Evolutionary conservation across 345 rosid species (phyloP), one percentile per base, ranked within the genome.

Genomic region (Eucalyptus coolabah): DNA sequence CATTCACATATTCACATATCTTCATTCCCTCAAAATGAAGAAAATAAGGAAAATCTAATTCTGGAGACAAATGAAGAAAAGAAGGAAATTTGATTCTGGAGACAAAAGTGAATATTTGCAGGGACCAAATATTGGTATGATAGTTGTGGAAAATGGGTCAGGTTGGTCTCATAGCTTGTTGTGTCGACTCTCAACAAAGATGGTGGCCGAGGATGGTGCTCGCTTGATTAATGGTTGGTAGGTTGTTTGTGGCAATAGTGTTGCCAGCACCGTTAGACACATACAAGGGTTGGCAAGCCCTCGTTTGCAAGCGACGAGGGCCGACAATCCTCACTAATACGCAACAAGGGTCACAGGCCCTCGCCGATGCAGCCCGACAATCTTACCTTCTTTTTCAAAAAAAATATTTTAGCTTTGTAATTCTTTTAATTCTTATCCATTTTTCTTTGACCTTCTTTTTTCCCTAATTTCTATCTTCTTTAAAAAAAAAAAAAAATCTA

Each of bases 341-440:
- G 12, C 80, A 67, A 67, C 23, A 23, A 32, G 23, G 23, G 12
- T 32, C 21, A 0, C 1, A 8, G 6, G 23, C 40, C 40, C 40
- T 8, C 40, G 2, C 80, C 4, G 23, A 67, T 10, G 80, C 23
- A 32, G 2, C 21, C 6, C 1, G 0, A 2, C 18, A 0, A 2
- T 9, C 77, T 16, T 67, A n/a, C 12, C 40, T 45, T 45, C 0
- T 45, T 45, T 45, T 45, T 44, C 42, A 32, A n/a, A n/a, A n/a
- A n/a, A n/a, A n/a, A n/a, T n/a, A n/a, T n/a, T n/a, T n/a, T n/a
- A n/a, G n/a, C n/a, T n/a, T n/a, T n/a, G n/a, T n/a, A n/a, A n/a
- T n/a, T n/a, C n/a, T n/a, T n/a, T n/a, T n/a, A n/a, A n/a, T n/a
- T n/a, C n/a, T n/a, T n/a, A n/a, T n/a, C n/a, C n/a, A n/a, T n/a